Evolutionary conservation across 805 yeast genomes (phyloP), one percentile per base, ranked within the genome.

Genomic region (Metschnikowia lunata): DNA sequence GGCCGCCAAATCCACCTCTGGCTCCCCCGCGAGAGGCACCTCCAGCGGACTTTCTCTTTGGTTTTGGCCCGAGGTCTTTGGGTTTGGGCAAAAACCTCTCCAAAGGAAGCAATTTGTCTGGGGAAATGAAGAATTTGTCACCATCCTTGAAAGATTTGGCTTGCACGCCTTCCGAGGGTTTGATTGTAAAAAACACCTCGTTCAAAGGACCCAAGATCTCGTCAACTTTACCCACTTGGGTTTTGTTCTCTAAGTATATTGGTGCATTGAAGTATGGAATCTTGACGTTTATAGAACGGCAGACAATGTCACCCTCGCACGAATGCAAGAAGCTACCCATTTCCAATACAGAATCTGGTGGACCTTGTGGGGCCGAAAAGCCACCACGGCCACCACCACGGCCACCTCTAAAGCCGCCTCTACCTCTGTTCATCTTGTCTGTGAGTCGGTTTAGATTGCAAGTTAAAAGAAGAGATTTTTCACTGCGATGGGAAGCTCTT

Each of bases 211-310:
- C 99, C 56, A 93, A 78, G 51, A 93, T 93, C 75, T 93, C 99
- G 66, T 93, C 99, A 47, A 93, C 96, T 68, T 93, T 93, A 59
- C 99, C 99, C 38, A 93, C 83, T 63, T 85, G 93, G 26, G 96
- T 85, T 70, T 93, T 93, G 77, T 93, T 91, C 66, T 93, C 98
- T 57, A 93, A 78, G 67, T 85, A 93, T 59, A 93, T 90, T 64
- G 99, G 99, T 26, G 99, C 99, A 71, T 93, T 93, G 79, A 93
- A 93, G 68, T 91, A 93, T 60, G 99, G 99, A 56, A 93, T 76
- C 74, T 91, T 91, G 46, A 88, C 82, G 66, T 93, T 93, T 60
- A 87, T 86, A 39, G 97, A 89, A 61, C 90, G 87, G 74, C 98
- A 93, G 45, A 93, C 96, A 62, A 93, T 86, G 62, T 93, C 99